Base-by-base conservation (phyloP, 805 yeast genomes). In the Kuraishia borneana region DNA sequence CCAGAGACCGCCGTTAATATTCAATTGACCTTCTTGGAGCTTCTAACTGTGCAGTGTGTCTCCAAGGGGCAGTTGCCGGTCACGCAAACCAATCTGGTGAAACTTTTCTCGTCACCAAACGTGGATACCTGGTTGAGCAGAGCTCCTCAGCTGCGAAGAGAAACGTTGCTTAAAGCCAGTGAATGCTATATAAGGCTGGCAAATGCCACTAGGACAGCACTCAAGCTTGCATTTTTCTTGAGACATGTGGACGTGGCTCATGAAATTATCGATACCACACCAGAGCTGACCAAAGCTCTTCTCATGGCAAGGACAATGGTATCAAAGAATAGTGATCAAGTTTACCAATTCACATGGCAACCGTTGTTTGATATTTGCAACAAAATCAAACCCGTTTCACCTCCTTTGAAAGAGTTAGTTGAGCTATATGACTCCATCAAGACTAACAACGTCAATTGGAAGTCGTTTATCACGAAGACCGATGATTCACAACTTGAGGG, bases 171-270 rank as follows among this genome's bases (percentile, higher is more conserved):
- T n/a, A 25, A 16, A 25, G 13, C 13, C 13, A 12, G 13, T 7
- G 13, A 12, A 6, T 12, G 28, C 16, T 25, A 10, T 13, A 6
- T 25, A 16, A 25, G 13, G 13, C 28, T 25, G 28, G 28, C 28
- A 6, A 25, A 25, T 12, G 8, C 16, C 13, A 25, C 28, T 6
- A 30, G 21, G 21, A 18, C 32, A 9, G 32, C 21, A 3, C 25
- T 30, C 7, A 30, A 21, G 32, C 32, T 30, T 13, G 21, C 19
- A 18, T 30, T 30, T 12, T 21, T 30, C 22, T 6, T 30, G n/a
- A 30, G 18, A 20, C n/a, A 23, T 13, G 18, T 30, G 21, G 23
- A 30, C 10, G 19, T 30, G 8, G 14, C 16, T 10, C 28, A 7
- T 12, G 13, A 12, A 6, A 7, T 16, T 25, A 16, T 25, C 13